Conservation (phyloP, 129 eudicot species). For the Flaveria linearis region DNA sequence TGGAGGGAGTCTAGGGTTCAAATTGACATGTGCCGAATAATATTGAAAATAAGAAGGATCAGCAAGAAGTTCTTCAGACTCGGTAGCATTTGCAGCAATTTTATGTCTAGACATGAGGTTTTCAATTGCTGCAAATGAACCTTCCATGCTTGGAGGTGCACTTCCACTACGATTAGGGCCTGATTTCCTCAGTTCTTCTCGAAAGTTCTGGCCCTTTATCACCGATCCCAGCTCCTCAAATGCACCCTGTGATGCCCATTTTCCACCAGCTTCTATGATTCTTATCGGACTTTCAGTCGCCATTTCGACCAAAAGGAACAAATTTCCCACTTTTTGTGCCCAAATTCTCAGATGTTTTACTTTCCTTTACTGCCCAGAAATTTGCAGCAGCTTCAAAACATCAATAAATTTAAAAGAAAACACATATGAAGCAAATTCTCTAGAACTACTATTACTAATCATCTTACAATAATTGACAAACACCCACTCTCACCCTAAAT, state of each 20-base stretch:
- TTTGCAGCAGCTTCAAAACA: conserved; percentile 14
- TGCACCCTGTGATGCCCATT: conserved; percentile 48
- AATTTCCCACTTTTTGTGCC: conserved; percentile 10
- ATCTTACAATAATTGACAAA: background rate
- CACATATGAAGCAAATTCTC: conserved; percentile 3
- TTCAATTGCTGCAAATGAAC: conserved; percentile 69
- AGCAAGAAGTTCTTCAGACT: conserved; percentile 50
- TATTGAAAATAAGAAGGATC: conserved; percentile 50
- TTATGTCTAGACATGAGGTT: conserved; percentile 50
- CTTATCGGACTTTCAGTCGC: conserved; percentile 81
- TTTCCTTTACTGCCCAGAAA: background rate
- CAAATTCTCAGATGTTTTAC: conserved; percentile 13
- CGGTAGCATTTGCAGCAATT: conserved; percentile 29
- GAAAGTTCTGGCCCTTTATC: conserved; percentile 47
- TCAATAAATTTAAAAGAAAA: conserved; percentile 7
- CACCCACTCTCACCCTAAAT: conserved; percentile 9
- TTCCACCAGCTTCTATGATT: conserved; percentile 49
- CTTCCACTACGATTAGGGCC: conserved; percentile 72
- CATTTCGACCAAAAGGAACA: conserved; percentile 40
- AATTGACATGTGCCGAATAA: conserved; percentile 42
- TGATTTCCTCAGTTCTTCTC: conserved; percentile 42
- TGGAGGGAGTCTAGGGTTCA: conserved; percentile 54
- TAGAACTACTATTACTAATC: background rate
- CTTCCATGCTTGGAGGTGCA: conserved; percentile 92
- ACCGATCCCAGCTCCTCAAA: conserved; percentile 63